These are phyloP conservation scores for Trichopus zeylanicus DNA, from an alignment of 116 monocot genomes.

Conservation along the genomic window DNA sequence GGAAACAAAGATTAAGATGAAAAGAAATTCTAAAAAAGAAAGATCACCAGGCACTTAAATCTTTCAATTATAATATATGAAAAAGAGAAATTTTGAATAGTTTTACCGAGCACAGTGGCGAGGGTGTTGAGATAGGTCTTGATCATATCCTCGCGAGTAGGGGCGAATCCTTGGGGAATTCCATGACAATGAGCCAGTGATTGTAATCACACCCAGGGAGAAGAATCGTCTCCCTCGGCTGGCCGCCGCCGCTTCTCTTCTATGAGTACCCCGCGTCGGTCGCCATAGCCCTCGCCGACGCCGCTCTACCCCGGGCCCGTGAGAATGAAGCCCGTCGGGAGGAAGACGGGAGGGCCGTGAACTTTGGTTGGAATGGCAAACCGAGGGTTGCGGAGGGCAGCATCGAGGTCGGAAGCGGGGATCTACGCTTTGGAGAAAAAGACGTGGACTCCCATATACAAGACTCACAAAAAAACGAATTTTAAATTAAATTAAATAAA, in stretches of 20 bases:
- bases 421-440: neutral
- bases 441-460: no score
- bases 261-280: conserved; percentile 10
- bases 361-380: neutral
- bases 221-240: conserved; percentile 76
- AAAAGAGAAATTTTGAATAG: conserved; percentile 4
- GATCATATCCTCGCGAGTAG: conserved; percentile 94
- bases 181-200: conserved; percentile 95
- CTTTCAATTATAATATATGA: neutral
- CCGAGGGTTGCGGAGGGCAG: neutral
- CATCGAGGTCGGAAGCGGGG: neutral
- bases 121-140: conserved; percentile 88
- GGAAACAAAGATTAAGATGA: no score
- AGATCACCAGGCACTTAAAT: neutral
- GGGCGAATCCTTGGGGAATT: conserved; percentile 96
- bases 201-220: conserved; percentile 96
- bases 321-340: neutral
- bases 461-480: no score
- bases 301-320: neutral
- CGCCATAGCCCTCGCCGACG: conserved; percentile 12
- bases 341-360: neutral
- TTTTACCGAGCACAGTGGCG: conserved; percentile 86
- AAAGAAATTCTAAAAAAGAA: neutral
- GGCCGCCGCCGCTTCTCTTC: neutral
- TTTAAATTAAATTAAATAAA: no score